A percentile compares a stretch with the other conserved stretches of the same genome.
These are phyloP conservation scores for Suhomyces bribrorum DNA, from an alignment of 1,139 yeast genomes.

Conservation along the genomic window DNA sequence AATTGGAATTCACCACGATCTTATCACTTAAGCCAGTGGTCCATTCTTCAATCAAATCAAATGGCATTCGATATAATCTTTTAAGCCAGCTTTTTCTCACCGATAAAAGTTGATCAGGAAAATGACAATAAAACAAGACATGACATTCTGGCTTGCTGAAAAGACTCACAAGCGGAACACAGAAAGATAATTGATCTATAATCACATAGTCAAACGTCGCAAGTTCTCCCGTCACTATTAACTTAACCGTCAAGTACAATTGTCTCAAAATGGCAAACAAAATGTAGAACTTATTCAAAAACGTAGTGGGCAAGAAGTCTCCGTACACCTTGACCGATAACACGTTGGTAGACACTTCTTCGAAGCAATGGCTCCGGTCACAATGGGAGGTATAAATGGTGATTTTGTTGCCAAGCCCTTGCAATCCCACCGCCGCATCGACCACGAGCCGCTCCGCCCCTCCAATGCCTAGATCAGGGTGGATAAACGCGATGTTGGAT, in stretches of 20 bases:
- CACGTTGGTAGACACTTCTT: constrained; percentile 65
- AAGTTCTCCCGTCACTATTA: constrained; percentile 54
- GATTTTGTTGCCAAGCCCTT: constrained; percentile 60
- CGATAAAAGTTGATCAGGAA: constrained; percentile 86
- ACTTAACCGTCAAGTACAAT: constrained; percentile 55
- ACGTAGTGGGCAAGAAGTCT: constrained; percentile 73
- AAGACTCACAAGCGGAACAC: constrained; percentile 70
- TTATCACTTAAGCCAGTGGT: constrained; percentile 76
- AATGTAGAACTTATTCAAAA: constrained; percentile 70
- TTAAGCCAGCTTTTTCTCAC: constrained; percentile 57
- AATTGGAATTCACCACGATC: constrained; percentile 83
- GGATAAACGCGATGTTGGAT: constrained; percentile 72
- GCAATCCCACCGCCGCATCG: constrained; percentile 90
- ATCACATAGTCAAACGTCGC: constrained; percentile 66
- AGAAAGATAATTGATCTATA: constrained; percentile 85
- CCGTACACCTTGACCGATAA: constrained; percentile 75
- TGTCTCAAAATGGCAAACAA: constrained; percentile 86
- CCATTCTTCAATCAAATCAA: constrained; percentile 79
- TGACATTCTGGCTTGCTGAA: constrained; percentile 44
- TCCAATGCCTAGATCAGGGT: constrained; percentile 94
- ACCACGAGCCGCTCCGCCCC: constrained; percentile 97
- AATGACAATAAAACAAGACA: constrained; percentile 87
- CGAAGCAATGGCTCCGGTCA: constrained; percentile 83
- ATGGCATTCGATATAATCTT: constrained; percentile 72
- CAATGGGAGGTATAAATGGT: constrained; percentile 86